Evolutionary conservation across 768 basidiomycete species (phyloP).

Genomic region (Suillus lakei): DNA sequence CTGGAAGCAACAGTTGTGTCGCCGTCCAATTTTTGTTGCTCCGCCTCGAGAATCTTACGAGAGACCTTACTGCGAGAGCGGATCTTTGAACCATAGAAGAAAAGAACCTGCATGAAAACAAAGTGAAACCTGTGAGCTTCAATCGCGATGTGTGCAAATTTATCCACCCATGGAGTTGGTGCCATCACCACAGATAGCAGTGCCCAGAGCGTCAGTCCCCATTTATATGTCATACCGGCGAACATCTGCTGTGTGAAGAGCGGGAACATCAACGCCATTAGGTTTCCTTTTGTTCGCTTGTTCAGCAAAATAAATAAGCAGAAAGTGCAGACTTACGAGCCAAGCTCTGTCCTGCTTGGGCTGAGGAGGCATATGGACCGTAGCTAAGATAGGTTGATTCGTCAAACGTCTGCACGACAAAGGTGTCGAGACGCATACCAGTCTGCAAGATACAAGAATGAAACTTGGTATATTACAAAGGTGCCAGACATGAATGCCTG

Average conservation of each 20-base stretch:
- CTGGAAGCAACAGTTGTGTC: background rate
- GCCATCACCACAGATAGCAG: slow-evolving; percentile 47
- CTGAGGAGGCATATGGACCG: slow-evolving; percentile 55
- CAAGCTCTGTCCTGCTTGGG: slow-evolving; percentile 56
- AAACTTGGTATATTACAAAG: slow-evolving; percentile 48
- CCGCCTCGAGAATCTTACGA: slow-evolving; percentile 21
- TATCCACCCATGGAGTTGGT: slow-evolving; percentile 48
- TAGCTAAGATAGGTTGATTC: slow-evolving; percentile 38
- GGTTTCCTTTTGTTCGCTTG: slow-evolving; percentile 35
- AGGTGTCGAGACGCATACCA: slow-evolving; percentile 37
- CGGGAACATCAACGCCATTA: slow-evolving; percentile 49
- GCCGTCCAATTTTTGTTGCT: background rate
- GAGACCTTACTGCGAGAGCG: slow-evolving; percentile 33
- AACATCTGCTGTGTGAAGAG: slow-evolving; percentile 55
- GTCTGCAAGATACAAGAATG: slow-evolving; percentile 56
- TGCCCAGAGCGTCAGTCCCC: slow-evolving; percentile 50
- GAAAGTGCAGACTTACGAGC: slow-evolving; percentile 37
- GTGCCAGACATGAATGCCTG: slow-evolving; percentile 45
- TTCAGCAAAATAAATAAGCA: background rate
- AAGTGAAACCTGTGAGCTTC: background rate
- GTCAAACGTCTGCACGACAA: background rate
- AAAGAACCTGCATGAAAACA: slow-evolving; percentile 26
- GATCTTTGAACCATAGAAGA: slow-evolving; percentile 37
- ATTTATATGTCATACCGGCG: slow-evolving; percentile 49
- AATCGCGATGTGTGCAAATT: background rate